Base-by-base conservation (phyloP, 2,329 filamentous ascomycete species). In the Penicillium sp. region DNA sequence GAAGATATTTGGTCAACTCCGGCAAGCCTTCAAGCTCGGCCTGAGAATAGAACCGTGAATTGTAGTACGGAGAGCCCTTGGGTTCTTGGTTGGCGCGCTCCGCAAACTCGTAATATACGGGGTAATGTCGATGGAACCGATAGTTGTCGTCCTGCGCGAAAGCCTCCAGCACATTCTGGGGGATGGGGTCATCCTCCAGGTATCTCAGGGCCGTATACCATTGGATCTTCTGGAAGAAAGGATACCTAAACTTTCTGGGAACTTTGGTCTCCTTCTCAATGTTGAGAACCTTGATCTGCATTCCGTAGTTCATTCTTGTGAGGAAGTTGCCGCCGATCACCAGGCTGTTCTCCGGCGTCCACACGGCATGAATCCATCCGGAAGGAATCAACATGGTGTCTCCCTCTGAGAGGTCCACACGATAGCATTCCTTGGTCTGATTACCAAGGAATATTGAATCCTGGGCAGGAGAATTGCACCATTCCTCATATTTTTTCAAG, bases 261-360 rank as follows among this genome's bases (percentile, higher is more conserved):
- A 86, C 84, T 54, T 85, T 83, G 57, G 84, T 87, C 49, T 79
- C 80, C 66, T 86, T 87, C 65, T 88, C 85, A 41, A 87, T 83
- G 46, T 86, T 82, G 27, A 81, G 76, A 8, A 88, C 76, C 57
- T 81, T 81, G 63, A 88, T 81, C 65, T 88, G 85, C 76, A 85
- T 85, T 50, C 79, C 79, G 64, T 84, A 86, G 52, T 86, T 83
- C 67, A 86, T 76, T 49, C 81, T 74, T 5, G 84, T 87, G 40
- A 88, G 72, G 61, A 87, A 88, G 62, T 88, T 88, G 46, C 85
- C 85, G n/a, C 85, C 85, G 54, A 88, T 86, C 25, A 88, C 85
- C 44, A 88, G 70, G 61, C 84, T 87, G 62, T 87, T 84, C 60
- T 84, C 80, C 0, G 85, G 85, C 9, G 85, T 88, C 82, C 85